Base-by-base conservation (phyloP, 257 asterid genomes). In the Verbascum thapsus region DNA sequence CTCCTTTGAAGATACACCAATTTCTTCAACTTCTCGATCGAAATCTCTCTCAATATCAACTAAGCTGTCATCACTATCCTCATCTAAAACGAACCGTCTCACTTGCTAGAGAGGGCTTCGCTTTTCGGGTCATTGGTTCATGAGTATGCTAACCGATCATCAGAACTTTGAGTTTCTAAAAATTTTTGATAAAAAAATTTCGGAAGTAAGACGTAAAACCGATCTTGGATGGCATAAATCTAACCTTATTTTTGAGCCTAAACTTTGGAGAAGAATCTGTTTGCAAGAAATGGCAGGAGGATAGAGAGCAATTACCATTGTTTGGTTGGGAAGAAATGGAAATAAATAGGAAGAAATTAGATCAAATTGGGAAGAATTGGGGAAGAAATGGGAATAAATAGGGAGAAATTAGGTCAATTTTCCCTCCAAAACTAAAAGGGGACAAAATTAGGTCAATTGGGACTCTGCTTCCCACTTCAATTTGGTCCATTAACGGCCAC, bases 51-150 rank as follows among this genome's bases (percentile, higher is more conserved):
- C 47, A 8, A 40, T 51, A 42, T 68, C 58, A 62, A 61, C 62
- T 9, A 54, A 59, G 48, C 38, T 19, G 19, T 66, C 57, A 61
- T 62, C 74, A 52, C 58, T 50, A 35, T 68, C 72, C 68, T 63
- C 78, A 5, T 26, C 58, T 39, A 50, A 48, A 41, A 41, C 44
- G 2, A 18, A 18, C 99, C 99, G 9, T 55, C 86, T 1, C 76
- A 59, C 20, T 79, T 94, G 80, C 88, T 94, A 7, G 96, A 83
- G 74, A 77, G 90, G 77, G 87, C 73, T 0, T 94, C 99, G 7
- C 80, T 90, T 13, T 94, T 94, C 47, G 97, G 94, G n/a, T 94
- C 99, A 7, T 69, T 94, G 82, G 99, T 94, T 69, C 91, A 90
- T 62, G 99, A 94, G 74, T 94, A 94, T 20, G 97, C 97, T 18